These are phyloP conservation scores for Lodderomyces theae DNA, from an alignment of 1,139 yeast species.

Conservation along the genomic window DNA sequence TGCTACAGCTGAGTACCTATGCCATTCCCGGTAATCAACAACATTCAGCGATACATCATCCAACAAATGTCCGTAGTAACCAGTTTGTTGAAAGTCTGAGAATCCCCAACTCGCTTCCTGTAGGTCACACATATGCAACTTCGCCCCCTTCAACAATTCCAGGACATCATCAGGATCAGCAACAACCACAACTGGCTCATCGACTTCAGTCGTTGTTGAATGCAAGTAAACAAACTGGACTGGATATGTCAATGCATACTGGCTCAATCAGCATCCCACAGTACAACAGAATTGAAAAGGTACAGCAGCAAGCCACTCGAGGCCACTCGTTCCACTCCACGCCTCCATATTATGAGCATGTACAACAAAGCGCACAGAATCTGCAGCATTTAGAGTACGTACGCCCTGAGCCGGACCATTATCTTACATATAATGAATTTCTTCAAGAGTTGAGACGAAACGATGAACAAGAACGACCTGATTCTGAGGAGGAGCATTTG, in stretches of 20 bases:
- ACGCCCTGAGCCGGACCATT: slow-evolving; percentile 40
- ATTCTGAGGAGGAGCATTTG: slow-evolving; percentile 49
- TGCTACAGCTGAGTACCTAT: slow-evolving; percentile 5
- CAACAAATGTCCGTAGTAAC: neutral
- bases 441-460: slow-evolving; percentile 30
- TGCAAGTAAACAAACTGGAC: slow-evolving; percentile 6
- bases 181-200: slow-evolving; percentile 6
- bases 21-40: slow-evolving; percentile 10
- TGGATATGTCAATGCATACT: slow-evolving; percentile 10
- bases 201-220: slow-evolving; percentile 9
- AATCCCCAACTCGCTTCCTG: slow-evolving; percentile 8
- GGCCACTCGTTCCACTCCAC: slow-evolving; percentile 1
- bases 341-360: neutral
- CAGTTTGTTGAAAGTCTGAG: neutral
- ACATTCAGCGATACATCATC: slow-evolving; percentile 10
- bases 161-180: slow-evolving; percentile 4
- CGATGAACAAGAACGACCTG: slow-evolving; percentile 18
- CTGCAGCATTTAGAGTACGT: slow-evolving; percentile 11
- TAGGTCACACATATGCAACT: slow-evolving; percentile 13
- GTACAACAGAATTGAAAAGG: neutral
- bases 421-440: slow-evolving; percentile 45
- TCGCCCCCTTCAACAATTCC: slow-evolving; percentile 13
- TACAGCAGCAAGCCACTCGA: slow-evolving; percentile 1
- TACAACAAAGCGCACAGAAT: slow-evolving; percentile 1
- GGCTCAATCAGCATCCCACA: slow-evolving; percentile 3